Conservation (phyloP, 2,329 filamentous ascomycete species). For the Colletotrichum chrysophilum region DNA sequence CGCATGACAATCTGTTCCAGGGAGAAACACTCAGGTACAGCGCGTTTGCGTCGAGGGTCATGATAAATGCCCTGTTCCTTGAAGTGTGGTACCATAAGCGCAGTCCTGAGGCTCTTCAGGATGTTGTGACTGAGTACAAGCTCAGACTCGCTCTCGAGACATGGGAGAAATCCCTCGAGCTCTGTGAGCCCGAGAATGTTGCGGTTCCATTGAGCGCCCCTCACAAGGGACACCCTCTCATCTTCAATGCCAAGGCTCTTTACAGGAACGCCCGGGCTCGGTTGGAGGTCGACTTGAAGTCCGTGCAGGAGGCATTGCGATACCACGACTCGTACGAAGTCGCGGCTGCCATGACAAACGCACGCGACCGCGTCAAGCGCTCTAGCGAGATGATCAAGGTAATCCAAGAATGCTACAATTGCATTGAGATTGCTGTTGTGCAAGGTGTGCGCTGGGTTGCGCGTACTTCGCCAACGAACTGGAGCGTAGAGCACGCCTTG, state of each 20-base stretch:
- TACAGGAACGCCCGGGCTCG: conserved; percentile 93
- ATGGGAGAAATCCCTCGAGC: conserved; percentile 96
- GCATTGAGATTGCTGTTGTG: conserved; percentile 92
- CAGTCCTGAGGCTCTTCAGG: conserved; percentile 94
- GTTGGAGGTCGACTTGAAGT: conserved; percentile 93
- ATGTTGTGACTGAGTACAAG: conserved; percentile 98
- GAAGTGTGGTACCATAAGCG: conserved; percentile 99
- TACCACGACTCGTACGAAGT: conserved; percentile 99
- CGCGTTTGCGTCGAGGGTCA: conserved; percentile 93
- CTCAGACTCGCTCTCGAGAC: conserved; percentile 93
- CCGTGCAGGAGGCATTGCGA: conserved; percentile 92
- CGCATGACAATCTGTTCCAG: conserved; percentile 94
- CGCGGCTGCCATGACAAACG: conserved; percentile 93
- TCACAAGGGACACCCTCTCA: conserved; percentile 92
- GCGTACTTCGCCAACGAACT: conserved; percentile 96
- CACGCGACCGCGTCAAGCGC: conserved; percentile 91
- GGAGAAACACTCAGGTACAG: conserved; percentile 91
- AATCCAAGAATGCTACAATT: conserved; percentile 96
- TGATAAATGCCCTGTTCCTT: conserved; percentile 98
- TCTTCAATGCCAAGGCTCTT: conserved; percentile 98
- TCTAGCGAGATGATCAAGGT: conserved; percentile 98
- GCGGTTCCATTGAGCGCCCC: conserved; percentile 90
- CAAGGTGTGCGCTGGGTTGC: conserved; percentile 98
- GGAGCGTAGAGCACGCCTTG: conserved; percentile 97
- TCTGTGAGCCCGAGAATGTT: conserved; percentile 90